phyloP scores from a whole-genome alignment of 371 early-diverging fungal species.

The Rhizopus microsporus region DNA sequence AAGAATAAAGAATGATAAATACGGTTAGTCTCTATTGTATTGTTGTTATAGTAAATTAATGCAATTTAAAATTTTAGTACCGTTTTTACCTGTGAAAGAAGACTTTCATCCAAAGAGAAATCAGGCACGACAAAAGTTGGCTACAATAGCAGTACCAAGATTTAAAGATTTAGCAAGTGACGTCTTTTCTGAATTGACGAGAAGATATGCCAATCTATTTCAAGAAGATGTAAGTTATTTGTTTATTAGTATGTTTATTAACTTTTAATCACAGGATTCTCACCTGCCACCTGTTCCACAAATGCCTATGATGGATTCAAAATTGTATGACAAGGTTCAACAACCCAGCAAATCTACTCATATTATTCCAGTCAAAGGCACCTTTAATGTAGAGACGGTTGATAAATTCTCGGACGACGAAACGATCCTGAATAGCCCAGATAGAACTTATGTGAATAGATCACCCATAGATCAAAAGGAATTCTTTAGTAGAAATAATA shows the following conservation, averaged over 20 bases:
- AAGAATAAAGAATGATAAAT: slow-evolving; percentile 57
- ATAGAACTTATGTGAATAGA: not conserved
- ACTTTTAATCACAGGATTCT: slow-evolving; percentile 13
- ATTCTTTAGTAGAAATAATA: slow-evolving; percentile 11
- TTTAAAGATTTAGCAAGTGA: slow-evolving; percentile 91
- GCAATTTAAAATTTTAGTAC: slow-evolving; percentile 52
- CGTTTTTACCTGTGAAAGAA: slow-evolving; percentile 81
- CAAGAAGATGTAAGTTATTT: slow-evolving; percentile 24
- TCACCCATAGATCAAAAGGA: slow-evolving; percentile 17
- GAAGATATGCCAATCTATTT: slow-evolving; percentile 59
- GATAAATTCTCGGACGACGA: slow-evolving; percentile 25
- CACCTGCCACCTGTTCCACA: slow-evolving; percentile 44
- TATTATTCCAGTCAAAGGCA: slow-evolving; percentile 51
- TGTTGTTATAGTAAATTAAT: not conserved
- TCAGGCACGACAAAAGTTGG: slow-evolving; percentile 96
- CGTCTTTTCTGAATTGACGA: slow-evolving; percentile 79
- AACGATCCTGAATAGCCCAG: slow-evolving; percentile 2
- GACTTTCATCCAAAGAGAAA: slow-evolving; percentile 93
- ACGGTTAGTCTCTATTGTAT: slow-evolving; percentile 3
- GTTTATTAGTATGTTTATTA: not conserved
- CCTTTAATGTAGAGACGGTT: slow-evolving; percentile 41
- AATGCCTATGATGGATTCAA: slow-evolving; percentile 7
- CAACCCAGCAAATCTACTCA: slow-evolving; percentile 48
- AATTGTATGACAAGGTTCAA: slow-evolving; percentile 1
- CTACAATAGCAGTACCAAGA: slow-evolving; percentile 79